phyloP scores from a whole-genome alignment of 2,329 filamentous ascomycete genomes.

The Nannizzia gypsea region DNA sequence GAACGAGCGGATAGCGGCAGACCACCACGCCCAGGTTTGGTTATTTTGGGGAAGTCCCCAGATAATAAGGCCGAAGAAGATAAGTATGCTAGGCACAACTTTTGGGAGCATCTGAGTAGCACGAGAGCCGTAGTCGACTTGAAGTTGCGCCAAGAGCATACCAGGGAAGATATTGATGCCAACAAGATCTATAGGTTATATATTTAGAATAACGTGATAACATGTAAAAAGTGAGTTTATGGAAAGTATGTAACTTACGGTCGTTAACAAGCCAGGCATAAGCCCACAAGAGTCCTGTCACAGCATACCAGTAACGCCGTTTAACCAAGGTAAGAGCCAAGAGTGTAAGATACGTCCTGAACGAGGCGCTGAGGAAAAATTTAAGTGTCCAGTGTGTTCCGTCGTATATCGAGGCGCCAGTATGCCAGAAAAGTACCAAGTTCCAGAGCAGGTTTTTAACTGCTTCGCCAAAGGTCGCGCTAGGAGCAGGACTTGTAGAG shows the following conservation, averaged over 20 bases:
- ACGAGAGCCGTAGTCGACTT: conserved; percentile 17
- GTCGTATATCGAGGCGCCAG: conserved; percentile 32
- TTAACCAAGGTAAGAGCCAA: conserved; percentile 30
- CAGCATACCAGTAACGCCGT: conserved; percentile 25
- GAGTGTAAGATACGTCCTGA: conserved; percentile 34
- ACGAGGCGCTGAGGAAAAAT: conserved; percentile 32
- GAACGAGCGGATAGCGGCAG: conserved; percentile 12
- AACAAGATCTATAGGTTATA: conserved; percentile 14
- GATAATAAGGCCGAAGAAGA: conserved; percentile 18
- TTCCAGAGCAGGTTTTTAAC: conserved; percentile 15
- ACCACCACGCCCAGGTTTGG: conserved; percentile 18
- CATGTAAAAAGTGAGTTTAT: no score
- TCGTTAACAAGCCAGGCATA: conserved; percentile 26
- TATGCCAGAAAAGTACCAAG: conserved; percentile 24
- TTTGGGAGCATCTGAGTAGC: conserved; percentile 16
- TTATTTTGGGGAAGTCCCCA: conserved; percentile 20
- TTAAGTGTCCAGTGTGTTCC: conserved; percentile 35
- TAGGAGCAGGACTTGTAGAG: conserved; percentile 10
- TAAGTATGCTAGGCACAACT: conserved; percentile 16
- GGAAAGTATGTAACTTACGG: conserved; percentile 13
- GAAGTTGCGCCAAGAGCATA: conserved; percentile 19
- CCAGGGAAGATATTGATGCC: conserved; percentile 21
- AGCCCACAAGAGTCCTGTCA: conserved; percentile 28
- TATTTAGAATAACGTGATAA: conserved; percentile 4
- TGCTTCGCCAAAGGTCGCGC: conserved; percentile 12